Percentiles rank a stretch among this genome's conserved stretches.
Evolutionary conservation across 176 grass and related monocot genomes (phyloP).

Genomic region (Triticum urartu): DNA sequence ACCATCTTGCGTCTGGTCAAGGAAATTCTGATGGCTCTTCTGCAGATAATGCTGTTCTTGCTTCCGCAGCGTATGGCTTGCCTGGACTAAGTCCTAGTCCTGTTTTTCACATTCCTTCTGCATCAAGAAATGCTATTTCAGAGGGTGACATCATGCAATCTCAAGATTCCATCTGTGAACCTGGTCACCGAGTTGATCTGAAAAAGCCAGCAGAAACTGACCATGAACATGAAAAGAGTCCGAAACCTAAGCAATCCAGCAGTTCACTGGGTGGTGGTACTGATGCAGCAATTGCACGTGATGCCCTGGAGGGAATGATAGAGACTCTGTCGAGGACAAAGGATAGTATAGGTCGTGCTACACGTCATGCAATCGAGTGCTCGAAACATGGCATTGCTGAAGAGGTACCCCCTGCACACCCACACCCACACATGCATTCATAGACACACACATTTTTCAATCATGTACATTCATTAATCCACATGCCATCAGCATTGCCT

Average conservation of each 20-base stretch:
- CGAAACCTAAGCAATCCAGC: constrained; percentile 35
- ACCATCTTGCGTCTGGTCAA: constrained; percentile 73
- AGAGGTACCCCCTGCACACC: constrained; percentile 52
- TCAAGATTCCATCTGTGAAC: constrained; percentile 44
- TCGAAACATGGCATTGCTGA: constrained; percentile 86
- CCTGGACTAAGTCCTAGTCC: constrained; percentile 72
- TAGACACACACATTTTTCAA: not conserved
- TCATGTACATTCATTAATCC: not conserved
- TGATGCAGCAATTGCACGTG: constrained; percentile 82
- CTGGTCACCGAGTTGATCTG: constrained; percentile 35
- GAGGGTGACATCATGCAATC: constrained; percentile 43
- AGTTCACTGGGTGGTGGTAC: constrained; percentile 56
- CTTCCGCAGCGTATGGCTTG: constrained; percentile 52
- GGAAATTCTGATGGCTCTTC: constrained; percentile 53
- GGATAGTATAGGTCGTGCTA: constrained; percentile 97
- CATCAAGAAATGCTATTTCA: constrained; percentile 57
- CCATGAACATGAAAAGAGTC: constrained; percentile 55
- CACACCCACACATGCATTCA: not conserved
- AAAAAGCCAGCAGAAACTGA: constrained; percentile 55
- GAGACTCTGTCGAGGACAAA: constrained; percentile 97
- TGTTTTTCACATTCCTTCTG: constrained; percentile 52
- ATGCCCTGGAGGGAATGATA: constrained; percentile 91
- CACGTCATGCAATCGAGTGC: constrained; percentile 90
- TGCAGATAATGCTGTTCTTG: constrained; percentile 49
- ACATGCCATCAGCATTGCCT: constrained; percentile 11